Conservation (phyloP, 2,329 filamentous ascomycete genomes). For the Herpotrichia juniperi region DNA sequence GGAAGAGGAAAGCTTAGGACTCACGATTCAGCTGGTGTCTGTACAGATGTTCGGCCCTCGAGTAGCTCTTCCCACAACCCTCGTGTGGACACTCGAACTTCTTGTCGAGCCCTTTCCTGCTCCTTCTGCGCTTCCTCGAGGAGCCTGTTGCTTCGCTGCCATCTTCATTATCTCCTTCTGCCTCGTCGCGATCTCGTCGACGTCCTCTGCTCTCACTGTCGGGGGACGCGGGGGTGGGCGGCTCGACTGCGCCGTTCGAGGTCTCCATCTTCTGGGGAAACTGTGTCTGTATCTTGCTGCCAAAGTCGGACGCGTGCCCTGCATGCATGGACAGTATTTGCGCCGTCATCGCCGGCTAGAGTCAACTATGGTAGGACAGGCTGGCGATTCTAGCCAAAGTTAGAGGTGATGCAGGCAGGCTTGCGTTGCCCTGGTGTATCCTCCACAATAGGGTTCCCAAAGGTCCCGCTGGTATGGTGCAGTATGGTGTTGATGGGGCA, state of each 20-base stretch:
- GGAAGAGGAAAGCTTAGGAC: conserved; percentile 35
- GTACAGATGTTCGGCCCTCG: conserved; percentile 94
- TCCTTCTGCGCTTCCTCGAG: conserved; percentile 67
- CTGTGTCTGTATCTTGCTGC: conserved; percentile 38
- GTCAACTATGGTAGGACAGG: too few species aligned
- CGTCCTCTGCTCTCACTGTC: conserved; percentile 42
- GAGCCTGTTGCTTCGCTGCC: conserved; percentile 33
- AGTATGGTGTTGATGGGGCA: not conserved
- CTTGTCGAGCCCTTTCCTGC: conserved; percentile 80
- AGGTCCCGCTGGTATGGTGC: too few species aligned
- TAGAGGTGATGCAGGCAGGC: too few species aligned
- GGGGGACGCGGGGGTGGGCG: conserved; percentile 40
- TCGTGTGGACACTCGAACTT: conserved; percentile 74
- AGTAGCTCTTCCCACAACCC: conserved; percentile 95
- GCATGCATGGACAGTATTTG: conserved; percentile 47
- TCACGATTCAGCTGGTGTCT: conserved; percentile 93
- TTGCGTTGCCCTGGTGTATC: too few species aligned
- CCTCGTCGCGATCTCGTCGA: conserved; percentile 44
- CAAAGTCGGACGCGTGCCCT: conserved; percentile 42
- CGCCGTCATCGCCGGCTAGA: conserved; percentile 41
- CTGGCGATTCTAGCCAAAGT: too few species aligned
- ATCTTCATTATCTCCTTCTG: conserved; percentile 33
- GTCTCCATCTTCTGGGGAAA: conserved; percentile 45
- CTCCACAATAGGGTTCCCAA: too few species aligned
- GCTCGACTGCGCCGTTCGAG: conserved; percentile 29